Evolutionary conservation across 257 asterid species (phyloP).

Genomic region (Nicotiana obtusifolia): DNA sequence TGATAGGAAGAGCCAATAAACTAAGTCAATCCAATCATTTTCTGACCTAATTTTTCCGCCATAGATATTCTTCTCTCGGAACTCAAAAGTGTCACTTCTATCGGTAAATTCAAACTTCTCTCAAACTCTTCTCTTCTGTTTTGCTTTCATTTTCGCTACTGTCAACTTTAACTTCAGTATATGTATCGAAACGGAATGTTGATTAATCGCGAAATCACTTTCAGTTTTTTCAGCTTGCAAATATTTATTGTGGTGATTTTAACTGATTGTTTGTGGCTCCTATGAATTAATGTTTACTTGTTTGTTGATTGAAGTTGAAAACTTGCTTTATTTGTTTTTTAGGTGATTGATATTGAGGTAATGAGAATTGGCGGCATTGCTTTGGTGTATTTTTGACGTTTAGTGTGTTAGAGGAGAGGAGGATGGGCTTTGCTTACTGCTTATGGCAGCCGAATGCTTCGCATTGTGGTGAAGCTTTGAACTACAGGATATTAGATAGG

Average conservation of each 20-base stretch:
- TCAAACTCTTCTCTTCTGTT: background rate
- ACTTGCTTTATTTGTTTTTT: background rate
- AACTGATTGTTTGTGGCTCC: background rate
- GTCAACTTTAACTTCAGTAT: background rate
- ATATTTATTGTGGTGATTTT: background rate
- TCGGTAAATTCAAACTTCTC: slow-evolving; percentile 1
- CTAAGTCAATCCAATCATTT: slow-evolving; percentile 3
- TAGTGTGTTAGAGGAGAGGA: background rate
- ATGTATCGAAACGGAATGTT: background rate
- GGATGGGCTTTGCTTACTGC: slow-evolving; percentile 11
- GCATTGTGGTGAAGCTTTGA: slow-evolving; percentile 7
- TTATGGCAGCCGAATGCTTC: slow-evolving; percentile 12
- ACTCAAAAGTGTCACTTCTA: background rate
- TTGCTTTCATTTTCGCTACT: background rate
- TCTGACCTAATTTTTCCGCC: slow-evolving; percentile 14
- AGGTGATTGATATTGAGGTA: slow-evolving; percentile 2
- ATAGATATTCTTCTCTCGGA: background rate
- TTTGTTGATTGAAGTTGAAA: background rate
- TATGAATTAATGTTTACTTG: background rate
- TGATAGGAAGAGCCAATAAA: background rate
- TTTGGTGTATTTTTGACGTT: background rate
- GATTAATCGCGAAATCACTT: background rate
- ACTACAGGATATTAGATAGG: background rate
- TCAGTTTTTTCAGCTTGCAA: background rate
- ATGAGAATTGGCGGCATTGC: slow-evolving; percentile 2